Evolutionary conservation across 2,329 filamentous ascomycete species (phyloP).

Genomic region (Penicillium brevicompactum): DNA sequence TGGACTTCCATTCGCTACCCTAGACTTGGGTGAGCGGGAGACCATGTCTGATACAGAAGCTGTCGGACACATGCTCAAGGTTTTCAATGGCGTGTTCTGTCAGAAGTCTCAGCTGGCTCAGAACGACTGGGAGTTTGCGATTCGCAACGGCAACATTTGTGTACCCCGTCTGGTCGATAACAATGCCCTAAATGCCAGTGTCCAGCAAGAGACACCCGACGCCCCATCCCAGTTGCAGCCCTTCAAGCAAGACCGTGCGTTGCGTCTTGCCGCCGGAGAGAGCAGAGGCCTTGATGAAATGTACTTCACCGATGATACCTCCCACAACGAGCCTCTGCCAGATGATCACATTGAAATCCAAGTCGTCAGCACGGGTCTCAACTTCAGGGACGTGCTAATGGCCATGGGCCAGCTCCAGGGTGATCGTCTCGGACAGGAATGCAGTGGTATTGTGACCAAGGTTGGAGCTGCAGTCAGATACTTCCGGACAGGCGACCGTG

Average conservation of each 20-base stretch:
- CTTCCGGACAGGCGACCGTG: slow-evolving; percentile 44
- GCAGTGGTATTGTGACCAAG: slow-evolving; percentile 35
- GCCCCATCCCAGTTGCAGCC: slow-evolving; percentile 23
- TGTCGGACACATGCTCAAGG: slow-evolving; percentile 20
- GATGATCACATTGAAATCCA: slow-evolving; percentile 26
- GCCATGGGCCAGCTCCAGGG: slow-evolving; percentile 37
- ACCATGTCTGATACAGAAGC: slow-evolving; percentile 18
- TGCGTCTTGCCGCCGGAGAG: slow-evolving; percentile 22
- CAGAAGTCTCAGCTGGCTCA: slow-evolving; percentile 18
- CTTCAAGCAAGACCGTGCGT: slow-evolving; percentile 26
- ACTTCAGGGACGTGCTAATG: slow-evolving; percentile 48
- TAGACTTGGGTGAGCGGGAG: slow-evolving; percentile 23
- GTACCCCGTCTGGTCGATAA: slow-evolving; percentile 25
- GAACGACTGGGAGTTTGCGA: slow-evolving; percentile 25
- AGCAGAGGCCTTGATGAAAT: slow-evolving; percentile 25
- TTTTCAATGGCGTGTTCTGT: slow-evolving; percentile 20
- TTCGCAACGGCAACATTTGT: slow-evolving; percentile 22
- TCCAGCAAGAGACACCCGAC: slow-evolving; percentile 23
- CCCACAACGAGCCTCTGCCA: slow-evolving; percentile 9
- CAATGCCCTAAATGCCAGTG: slow-evolving; percentile 20
- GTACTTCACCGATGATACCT: slow-evolving; percentile 29
- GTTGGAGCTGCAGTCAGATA: slow-evolving; percentile 30
- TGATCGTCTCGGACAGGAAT: slow-evolving; percentile 44
- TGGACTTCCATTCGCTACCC: slow-evolving; percentile 22
- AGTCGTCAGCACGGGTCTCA: slow-evolving; percentile 23